phyloP scores from a whole-genome alignment of 2,329 filamentous ascomycete genomes.

The Fusarium paranaense region DNA sequence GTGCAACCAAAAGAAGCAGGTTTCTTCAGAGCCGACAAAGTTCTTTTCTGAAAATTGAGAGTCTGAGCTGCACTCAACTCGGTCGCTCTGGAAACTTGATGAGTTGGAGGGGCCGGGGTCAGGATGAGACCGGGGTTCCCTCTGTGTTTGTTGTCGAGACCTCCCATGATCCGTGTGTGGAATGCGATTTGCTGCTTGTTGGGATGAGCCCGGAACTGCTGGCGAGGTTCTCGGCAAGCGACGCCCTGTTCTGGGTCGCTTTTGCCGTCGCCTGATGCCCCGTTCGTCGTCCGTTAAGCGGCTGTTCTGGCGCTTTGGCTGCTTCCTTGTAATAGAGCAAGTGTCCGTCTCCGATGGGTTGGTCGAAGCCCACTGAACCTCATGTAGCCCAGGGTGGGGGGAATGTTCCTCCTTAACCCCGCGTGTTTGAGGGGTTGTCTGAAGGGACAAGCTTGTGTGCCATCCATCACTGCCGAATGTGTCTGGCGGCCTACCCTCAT shows the following conservation, averaged over 20 bases:
- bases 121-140: neutral
- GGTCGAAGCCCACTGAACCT: constrained; percentile 5
- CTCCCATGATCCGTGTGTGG: neutral
- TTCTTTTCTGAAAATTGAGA: constrained; percentile 4
- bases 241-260: constrained; percentile 3
- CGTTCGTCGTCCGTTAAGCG: constrained; percentile 25
- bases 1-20: constrained; percentile 29
- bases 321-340: constrained; percentile 14
- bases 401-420: neutral
- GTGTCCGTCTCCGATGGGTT: constrained; percentile 2
- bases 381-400: neutral
- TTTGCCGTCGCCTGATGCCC: constrained; percentile 10
- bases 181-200: neutral
- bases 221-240: neutral
- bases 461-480: neutral
- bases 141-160: neutral
- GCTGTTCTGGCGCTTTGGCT: constrained; percentile 33
- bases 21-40: constrained; percentile 17
- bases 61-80: neutral
- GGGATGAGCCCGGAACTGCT: neutral
- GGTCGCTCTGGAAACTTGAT: neutral
- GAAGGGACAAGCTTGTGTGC: neutral
- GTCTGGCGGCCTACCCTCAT: constrained; percentile 21
- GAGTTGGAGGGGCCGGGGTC: neutral
- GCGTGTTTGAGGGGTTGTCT: constrained; percentile 4